These are phyloP conservation scores for Chaetomium sp. DNA, from an alignment of 2,329 filamentous ascomycete species.

Conservation along the genomic window DNA sequence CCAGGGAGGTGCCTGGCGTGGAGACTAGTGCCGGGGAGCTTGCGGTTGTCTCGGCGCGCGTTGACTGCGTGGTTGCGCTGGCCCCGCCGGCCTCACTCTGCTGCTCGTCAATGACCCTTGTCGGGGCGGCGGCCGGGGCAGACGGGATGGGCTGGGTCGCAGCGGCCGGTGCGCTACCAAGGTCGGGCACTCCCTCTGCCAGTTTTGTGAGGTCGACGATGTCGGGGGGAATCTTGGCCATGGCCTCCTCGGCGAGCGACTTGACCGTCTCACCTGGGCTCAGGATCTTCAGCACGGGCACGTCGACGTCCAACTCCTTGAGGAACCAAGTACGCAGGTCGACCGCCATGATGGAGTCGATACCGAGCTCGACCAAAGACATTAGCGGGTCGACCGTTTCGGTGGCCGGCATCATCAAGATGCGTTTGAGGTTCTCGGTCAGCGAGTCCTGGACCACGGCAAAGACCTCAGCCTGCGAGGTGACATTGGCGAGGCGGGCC, in stretches of 20 bases:
- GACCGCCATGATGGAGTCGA: background rate
- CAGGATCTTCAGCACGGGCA: conserved; percentile 42
- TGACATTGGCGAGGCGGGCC: background rate
- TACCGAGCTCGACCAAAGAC: background rate
- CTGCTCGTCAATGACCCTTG: background rate
- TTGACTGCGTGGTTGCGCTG: background rate
- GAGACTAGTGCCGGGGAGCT: background rate
- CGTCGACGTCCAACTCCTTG: conserved; percentile 21
- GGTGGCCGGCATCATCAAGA: background rate
- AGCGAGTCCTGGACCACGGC: background rate
- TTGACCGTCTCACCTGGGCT: conserved; percentile 17
- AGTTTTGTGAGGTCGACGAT: background rate
- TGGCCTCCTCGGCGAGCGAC: conserved; percentile 34
- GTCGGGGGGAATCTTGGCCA: conserved; percentile 24
- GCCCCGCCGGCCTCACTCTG: background rate
- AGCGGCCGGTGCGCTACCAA: background rate
- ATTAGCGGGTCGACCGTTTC: background rate
- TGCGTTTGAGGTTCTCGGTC: conserved; percentile 14
- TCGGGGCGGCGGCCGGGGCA: background rate
- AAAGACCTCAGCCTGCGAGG: background rate
- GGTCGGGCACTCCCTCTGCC: background rate
- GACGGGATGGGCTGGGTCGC: background rate
- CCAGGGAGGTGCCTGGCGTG: background rate
- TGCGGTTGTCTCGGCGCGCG: background rate
- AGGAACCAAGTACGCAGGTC: background rate